These are phyloP conservation scores for Daedalea quercina DNA, from an alignment of 768 basidiomycete genomes.

Conservation along the genomic window DNA sequence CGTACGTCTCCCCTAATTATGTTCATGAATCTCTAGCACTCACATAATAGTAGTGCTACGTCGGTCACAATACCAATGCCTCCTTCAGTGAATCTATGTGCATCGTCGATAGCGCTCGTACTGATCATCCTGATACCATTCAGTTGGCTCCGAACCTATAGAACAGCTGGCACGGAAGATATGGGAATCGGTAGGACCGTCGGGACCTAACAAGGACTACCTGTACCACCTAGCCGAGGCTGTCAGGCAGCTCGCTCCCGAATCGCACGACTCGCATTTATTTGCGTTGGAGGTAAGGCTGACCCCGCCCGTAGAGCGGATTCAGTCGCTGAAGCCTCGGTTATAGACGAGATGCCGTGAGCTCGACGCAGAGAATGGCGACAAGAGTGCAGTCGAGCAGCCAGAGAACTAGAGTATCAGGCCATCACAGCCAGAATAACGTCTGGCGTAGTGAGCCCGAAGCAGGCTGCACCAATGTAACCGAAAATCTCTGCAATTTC, in stretches of 20 bases:
- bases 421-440: not conserved
- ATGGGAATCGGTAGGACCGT: conserved; percentile 74
- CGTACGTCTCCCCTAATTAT: conserved; percentile 28
- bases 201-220: conserved; percentile 94
- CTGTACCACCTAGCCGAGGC: conserved; percentile 71
- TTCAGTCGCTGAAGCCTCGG: not conserved
- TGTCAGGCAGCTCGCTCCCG: conserved; percentile 66
- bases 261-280: conserved; percentile 71
- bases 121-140: not conserved
- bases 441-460: too few species aligned
- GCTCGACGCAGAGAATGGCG: conserved; percentile 11
- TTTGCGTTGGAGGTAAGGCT: conserved; percentile 63
- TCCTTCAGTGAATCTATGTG: conserved; percentile 64
- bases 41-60: conserved; percentile 58
- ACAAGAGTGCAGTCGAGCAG: not conserved
- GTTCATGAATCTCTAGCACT: not conserved
- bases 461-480: not conserved
- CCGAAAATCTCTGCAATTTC: too few species aligned
- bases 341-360: conserved; percentile 19
- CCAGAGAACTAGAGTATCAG: not conserved
- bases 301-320: not conserved
- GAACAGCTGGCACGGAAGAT: conserved; percentile 62
- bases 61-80: conserved; percentile 81
- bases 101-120: not conserved
- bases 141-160: conserved; percentile 83